Evolutionary conservation across 768 basidiomycete species (phyloP), one percentile per base, ranked within the genome.

Genomic region (Lactarius sp.): DNA sequence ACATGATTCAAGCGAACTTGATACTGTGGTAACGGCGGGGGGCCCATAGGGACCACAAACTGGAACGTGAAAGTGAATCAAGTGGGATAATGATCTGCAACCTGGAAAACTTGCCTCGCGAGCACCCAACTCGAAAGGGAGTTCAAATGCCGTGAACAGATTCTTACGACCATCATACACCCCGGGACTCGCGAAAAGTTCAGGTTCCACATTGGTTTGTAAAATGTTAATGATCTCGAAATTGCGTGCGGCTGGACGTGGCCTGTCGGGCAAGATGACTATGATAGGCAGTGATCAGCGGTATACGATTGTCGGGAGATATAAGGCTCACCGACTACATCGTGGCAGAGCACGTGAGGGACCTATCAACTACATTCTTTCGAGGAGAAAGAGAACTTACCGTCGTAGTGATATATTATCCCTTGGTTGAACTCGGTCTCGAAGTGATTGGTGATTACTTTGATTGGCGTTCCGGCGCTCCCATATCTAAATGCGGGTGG

Each of bases 111-210:
- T 66, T 67, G 81, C 87, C 75, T 85, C 87, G 66, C 66, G 70
- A n/a, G 65, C 51, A 18, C 78, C 78, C 8, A 20, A 34, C 36
- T 81, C 83, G 42, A 93, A 85, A 0, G 85, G 82, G 8, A 92
- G 77, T 60, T 81, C 78, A 41, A 81, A 78, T 13, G 83, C 74
- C 27, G 85, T 78, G 69, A 89, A 93, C 56, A 85, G 73, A 65
- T 92, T 92, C 73, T 91, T 92, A 49, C 87, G 79, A 0, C 90
- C 90, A 62, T 92, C 91, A 64, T 91, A 92, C 2, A 83, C 90
- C 18, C 80, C 86, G 14, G 79, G 83, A 9, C 88, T 89, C 3
- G 83, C 88, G 70, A 93, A 93, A 22, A 88, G 76, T n/a, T 80
- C 74, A 0, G 83, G 84, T 1, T 84, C 83, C 5, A 81, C 77